Conservation (phyloP, 106 monocot genomes). For the Dendrobium nobile region DNA sequence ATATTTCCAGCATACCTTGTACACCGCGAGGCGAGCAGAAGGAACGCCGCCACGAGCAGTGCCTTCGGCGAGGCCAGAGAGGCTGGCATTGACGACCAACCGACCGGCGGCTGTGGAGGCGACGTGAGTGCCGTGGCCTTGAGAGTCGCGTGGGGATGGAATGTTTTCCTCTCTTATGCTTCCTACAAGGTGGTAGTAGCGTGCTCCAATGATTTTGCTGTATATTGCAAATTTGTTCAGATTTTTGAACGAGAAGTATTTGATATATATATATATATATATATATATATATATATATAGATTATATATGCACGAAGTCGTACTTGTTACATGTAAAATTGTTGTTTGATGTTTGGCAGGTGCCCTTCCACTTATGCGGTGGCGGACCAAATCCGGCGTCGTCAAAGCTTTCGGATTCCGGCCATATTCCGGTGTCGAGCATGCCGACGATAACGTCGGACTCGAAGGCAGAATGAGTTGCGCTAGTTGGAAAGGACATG, state of each 20-base stretch:
- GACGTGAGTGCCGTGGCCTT: conserved; percentile 29
- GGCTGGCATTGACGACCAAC: neutral
- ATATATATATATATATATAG: no score
- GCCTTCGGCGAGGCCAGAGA: conserved; percentile 14
- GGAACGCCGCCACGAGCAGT: conserved; percentile 13
- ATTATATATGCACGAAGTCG: neutral
- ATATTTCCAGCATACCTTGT: conserved; percentile 13
- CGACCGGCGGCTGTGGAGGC: conserved; percentile 16
- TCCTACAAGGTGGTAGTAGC: neutral
- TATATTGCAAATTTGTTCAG: neutral
- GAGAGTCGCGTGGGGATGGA: conserved; percentile 5
- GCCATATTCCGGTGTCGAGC: conserved; percentile 61
- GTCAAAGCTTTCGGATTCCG: conserved; percentile 22
- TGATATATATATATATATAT: no score
- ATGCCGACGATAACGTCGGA: conserved; percentile 79
- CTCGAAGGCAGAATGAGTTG: conserved; percentile 34
- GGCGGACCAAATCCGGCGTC: conserved; percentile 28
- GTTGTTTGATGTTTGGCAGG: conserved; percentile 9
- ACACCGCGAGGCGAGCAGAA: conserved; percentile 7
- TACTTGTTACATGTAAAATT: conserved; percentile 41
- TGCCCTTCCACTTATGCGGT: conserved; percentile 26
- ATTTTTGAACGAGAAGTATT: neutral
- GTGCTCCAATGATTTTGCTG: conserved; percentile 19
- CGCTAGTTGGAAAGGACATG: conserved; percentile 10
- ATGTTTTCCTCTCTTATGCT: no score